phyloP scores from a whole-genome alignment of 1,284 basidiomycete genomes.

The Malassezia sympodialis region DNA sequence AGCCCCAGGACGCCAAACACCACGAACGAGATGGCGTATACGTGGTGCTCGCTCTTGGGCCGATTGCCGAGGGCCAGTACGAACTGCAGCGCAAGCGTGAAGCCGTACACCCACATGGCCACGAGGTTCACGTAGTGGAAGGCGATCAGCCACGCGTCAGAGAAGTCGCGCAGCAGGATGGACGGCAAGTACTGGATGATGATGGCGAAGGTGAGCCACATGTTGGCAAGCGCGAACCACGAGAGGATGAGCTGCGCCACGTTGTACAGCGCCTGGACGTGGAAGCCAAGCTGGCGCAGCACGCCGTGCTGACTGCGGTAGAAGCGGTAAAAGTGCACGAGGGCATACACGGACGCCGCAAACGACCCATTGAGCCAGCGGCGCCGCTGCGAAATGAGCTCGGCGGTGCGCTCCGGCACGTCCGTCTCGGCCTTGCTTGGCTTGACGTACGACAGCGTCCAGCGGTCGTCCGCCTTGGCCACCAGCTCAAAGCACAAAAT shows the following conservation, averaged over 20 bases:
- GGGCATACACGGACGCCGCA: conserved; percentile 83
- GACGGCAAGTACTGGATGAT: conserved; percentile 77
- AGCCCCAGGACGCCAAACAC: conserved; percentile 49
- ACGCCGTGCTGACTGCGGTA: conserved; percentile 76
- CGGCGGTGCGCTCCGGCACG: conserved; percentile 73
- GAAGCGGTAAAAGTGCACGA: conserved; percentile 80
- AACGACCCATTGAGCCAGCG: conserved; percentile 96
- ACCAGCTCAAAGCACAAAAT: conserved; percentile 95
- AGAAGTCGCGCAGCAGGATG: conserved; percentile 60
- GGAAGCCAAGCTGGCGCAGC: conserved; percentile 80
- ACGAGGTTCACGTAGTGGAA: conserved; percentile 66
- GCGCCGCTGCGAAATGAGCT: conserved; percentile 75
- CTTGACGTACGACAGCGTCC: conserved; percentile 89
- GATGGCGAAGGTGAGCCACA: conserved; percentile 92
- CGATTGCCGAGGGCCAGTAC: conserved; percentile 80
- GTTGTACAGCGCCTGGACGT: conserved; percentile 87
- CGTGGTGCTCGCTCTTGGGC: conserved; percentile 75
- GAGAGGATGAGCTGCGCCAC: conserved; percentile 77
- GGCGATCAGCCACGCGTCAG: conserved; percentile 60
- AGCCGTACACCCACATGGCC: conserved; percentile 76
- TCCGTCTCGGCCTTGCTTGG: conserved; percentile 90
- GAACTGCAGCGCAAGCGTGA: conserved; percentile 77
- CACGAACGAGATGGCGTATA: conserved; percentile 73
- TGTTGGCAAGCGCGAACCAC: conserved; percentile 82
- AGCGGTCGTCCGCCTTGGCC: conserved; percentile 69